Evolutionary conservation across 306 rosid species (phyloP), one percentile per base, ranked within the genome.

Genomic region (Lathyrus aphaca): DNA sequence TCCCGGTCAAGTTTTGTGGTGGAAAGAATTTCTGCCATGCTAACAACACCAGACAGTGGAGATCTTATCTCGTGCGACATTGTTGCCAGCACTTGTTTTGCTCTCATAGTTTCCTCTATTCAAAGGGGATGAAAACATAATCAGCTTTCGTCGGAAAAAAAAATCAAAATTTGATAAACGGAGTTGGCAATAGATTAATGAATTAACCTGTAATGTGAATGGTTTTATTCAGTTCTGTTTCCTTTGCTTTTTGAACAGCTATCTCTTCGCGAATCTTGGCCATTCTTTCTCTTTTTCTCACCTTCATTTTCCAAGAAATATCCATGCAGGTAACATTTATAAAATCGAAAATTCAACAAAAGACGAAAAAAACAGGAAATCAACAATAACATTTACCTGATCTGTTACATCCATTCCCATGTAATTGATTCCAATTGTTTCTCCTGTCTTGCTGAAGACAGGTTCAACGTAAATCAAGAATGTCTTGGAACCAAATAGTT

Each of bases 51-150:
- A 38, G 97, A 83, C 5, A 93, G 79, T 21, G 97, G 98, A 25
- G 97, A 93, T 73, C 98, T 82, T 61, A 93, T 93, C 84, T 93
- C 98, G 73, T 93, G 98, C 50, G 98, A 90, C 98, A 93, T 93
- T 51, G 98, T 93, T 70, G 98, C 98, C 66, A 93, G 78, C 91
- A 93, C 86, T 83, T 93, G 98, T 79, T 93, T 93, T 45, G 98
- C 98, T 46, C 98, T 72, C 98, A 93, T 93, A 13, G 98, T 93
- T 82, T 93, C 98, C 93, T 93, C 98, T 78, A 68, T 54, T 16
- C 63, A 58, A 65, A 73, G 51, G 40, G 42, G 37, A 7, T 14
- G 66, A 10, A 12, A 40, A 76, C 17, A 69, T 25, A 50, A 57
- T 69, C 60, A 83, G 71, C 35, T 56, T 72, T 43, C 50, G 27